Evolutionary conservation across 768 basidiomycete species (phyloP), one percentile per base, ranked within the genome.

Genomic region (Vararia minispora): DNA sequence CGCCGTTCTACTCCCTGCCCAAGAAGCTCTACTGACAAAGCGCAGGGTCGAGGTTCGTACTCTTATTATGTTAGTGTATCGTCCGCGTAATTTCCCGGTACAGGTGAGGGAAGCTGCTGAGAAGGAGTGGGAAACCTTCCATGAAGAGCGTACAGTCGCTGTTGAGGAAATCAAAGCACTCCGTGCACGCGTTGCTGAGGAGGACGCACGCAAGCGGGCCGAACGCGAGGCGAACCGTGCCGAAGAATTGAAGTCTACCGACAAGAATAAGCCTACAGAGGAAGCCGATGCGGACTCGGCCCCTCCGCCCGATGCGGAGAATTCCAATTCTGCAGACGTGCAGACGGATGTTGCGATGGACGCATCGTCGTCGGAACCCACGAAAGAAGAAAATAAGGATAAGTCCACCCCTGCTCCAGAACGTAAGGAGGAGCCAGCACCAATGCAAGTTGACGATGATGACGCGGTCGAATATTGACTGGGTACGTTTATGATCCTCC

Each of bases 401-500:
- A 23, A 24, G 20, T 18, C 35, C 9, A 46, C 32, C 28, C 25
- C 41, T 18, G 47, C 46, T 28, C 30, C 41, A 6, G 47, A 48
- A 36, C 34, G 47, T 22, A 48, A 47, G 27, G 43, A 49, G 18
- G 45, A 45, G 36, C 48, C 66, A 21, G 56, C 65, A 26, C 54
- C 66, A 6, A 68, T 72, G 60, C 74, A 70, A 46, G 76, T 73
- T 34, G 80, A 84, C 41, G 83, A 81, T 46, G 83, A 85, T 45
- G 83, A 85, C 53, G 83, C 80, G 9, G 80, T 86, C 31, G 83
- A 86, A 61, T 86, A 85, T 61, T 84, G 41, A 46, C 25, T n/a
- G n/a, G n/a, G n/a, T n/a, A n/a, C n/a, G n/a, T n/a, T n/a, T n/a
- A n/a, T n/a, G n/a, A n/a, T n/a, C n/a, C n/a, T n/a, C n/a, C n/a